Evolutionary conservation across 2,329 filamentous ascomycete species (phyloP), one percentile per base, ranked within the genome.

Genomic region (Truncatella angustata): DNA sequence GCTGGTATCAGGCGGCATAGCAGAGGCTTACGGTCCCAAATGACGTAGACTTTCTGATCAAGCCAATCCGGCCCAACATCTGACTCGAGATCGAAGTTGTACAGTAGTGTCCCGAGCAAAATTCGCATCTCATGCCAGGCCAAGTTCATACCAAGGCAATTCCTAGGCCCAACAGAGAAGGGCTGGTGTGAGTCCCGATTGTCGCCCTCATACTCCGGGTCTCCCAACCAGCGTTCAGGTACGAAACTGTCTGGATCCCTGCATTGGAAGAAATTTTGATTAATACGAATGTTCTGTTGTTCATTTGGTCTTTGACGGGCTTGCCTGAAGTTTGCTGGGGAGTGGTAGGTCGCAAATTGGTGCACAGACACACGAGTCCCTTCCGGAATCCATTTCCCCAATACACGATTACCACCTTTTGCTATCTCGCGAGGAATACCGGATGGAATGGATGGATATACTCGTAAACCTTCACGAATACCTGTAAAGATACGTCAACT

Each of bases 251-350:
- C 52, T 6, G 61, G 56, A 28, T 61, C 36, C 49, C 40, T 58
- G 43, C 56, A 60, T 24, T 59, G 56, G 1, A 59, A 78, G 81
- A 56, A 77, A 67, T 10, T 64, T 59, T 64, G 49, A 71, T 73
- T 54, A 72, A 71, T 55, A 32, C n/a, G 5, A 73, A 65, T 2
- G 73, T 65, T 60, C 67, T 76, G 32, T 79, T 75, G 36, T 70
- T 68, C 1, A 78, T 65, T 1, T 68, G 66, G 0, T 80, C 66
- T 3, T 61, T 56, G 2, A 10, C 23, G 21, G 30, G 50, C 50
- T 30, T 50, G 71, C 24, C 43, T 30, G 11, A 26, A 34, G 20
- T 57, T 52, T 23, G 37, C 57, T 55, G 11, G 50, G 51, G 5
- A 58, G 4, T 49, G 50, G 36, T 49, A 52, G 2, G 56, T 28